Conservation (phyloP, 75 land plant species). For the Sequoiadendron giganteum region DNA sequence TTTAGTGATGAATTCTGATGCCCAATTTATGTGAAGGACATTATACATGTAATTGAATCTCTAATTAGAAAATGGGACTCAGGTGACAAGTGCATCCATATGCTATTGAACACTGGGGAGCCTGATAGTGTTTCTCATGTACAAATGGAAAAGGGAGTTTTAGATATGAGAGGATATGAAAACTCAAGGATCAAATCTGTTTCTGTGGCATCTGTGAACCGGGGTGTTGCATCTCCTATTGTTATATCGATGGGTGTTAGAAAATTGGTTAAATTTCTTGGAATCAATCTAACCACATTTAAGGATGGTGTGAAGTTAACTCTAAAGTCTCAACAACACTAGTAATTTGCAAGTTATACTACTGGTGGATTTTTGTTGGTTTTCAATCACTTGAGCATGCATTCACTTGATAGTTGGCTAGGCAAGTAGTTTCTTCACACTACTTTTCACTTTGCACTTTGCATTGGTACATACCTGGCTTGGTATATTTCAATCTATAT, state of each 20-base stretch:
- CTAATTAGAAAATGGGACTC: constrained; percentile 42
- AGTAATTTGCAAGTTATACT: neutral
- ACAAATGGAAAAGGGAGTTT: constrained; percentile 85
- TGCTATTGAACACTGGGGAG: constrained; percentile 78
- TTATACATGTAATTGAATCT: constrained; percentile 55
- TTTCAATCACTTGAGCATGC: no score
- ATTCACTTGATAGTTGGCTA: no score
- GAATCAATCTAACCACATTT: constrained; percentile 45
- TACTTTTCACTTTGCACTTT: no score
- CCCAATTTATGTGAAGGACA: constrained; percentile 82
- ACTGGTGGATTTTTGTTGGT: no score
- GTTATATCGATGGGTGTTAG: constrained; percentile 90
- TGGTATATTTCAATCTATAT: no score
- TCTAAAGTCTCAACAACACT: constrained; percentile 20
- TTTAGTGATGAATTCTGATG: constrained; percentile 86
- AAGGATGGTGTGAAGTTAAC: constrained; percentile 60
- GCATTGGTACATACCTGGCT: no score
- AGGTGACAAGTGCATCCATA: constrained; percentile 50
- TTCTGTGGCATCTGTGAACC: constrained; percentile 64
- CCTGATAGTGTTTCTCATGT: constrained; percentile 80
- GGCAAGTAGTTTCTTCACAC: no score
- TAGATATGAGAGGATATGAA: constrained; percentile 57
- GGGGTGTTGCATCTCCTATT: constrained; percentile 79
- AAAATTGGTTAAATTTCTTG: constrained; percentile 40
- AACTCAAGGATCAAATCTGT: constrained; percentile 54